These are phyloP conservation scores for Verticillium dahliae DNA, from an alignment of 2,329 filamentous ascomycete genomes.

Conservation along the genomic window DNA sequence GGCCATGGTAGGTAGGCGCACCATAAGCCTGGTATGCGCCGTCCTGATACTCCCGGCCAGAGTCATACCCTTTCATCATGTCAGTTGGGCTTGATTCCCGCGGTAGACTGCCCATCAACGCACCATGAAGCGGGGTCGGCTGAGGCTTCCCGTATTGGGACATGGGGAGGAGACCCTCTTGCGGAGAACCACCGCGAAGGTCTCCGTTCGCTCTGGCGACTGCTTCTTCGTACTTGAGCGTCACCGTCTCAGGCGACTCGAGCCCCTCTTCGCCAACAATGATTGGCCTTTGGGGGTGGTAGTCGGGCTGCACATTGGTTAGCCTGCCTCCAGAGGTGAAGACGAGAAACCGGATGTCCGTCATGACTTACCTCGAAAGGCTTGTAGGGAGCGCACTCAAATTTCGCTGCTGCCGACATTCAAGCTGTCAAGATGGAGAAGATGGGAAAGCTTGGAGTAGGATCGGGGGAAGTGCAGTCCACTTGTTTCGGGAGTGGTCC, in stretches of 20 bases:
- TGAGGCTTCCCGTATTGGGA: constrained; percentile 71
- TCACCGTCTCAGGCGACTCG: constrained; percentile 51
- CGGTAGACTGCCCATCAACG: constrained; percentile 31
- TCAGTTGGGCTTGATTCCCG: not conserved
- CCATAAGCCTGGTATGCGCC: constrained; percentile 47
- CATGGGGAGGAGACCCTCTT: constrained; percentile 60
- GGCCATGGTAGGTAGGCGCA: constrained; percentile 36
- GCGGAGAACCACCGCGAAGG: constrained; percentile 50
- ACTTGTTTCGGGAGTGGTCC: constrained; percentile 12
- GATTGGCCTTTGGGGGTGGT: constrained; percentile 47
- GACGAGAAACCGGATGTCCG: too few species aligned
- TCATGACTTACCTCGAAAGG: constrained; percentile 51
- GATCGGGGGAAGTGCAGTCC: constrained; percentile 7
- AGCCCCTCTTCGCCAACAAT: constrained; percentile 50
- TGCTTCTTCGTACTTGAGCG: constrained; percentile 51
- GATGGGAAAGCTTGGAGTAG: constrained; percentile 8
- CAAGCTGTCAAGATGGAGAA: constrained; percentile 31
- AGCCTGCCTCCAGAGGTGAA: not conserved
- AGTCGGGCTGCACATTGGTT: constrained; percentile 35
- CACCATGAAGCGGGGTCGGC: constrained; percentile 74
- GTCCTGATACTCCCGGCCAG: constrained; percentile 54
- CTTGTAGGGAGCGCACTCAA: constrained; percentile 49
- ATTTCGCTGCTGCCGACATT: constrained; percentile 50
- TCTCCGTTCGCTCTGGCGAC: constrained; percentile 45
- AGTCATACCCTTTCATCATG: constrained; percentile 44